phyloP scores from a whole-genome alignment of 139 green algal species.

The Coelastrella sp. region DNA sequence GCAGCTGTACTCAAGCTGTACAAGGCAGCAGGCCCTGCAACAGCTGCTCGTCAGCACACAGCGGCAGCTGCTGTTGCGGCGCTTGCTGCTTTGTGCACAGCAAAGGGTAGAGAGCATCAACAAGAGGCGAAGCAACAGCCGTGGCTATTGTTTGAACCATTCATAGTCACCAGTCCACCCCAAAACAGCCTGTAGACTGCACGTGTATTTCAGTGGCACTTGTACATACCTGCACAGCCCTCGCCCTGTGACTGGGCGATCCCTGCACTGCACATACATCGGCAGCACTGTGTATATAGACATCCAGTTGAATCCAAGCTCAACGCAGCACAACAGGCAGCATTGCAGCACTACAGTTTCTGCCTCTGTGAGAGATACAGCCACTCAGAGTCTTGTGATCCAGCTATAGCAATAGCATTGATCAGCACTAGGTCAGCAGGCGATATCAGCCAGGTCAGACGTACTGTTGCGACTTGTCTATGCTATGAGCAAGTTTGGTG shows the following conservation, averaged over 20 bases:
- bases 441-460: no score
- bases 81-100: neutral
- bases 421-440: no score
- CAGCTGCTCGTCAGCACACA: neutral
- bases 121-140: neutral
- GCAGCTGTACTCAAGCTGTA: neutral
- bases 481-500: neutral
- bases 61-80: no score
- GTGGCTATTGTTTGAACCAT: neutral
- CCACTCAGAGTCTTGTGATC: neutral
- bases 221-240: neutral
- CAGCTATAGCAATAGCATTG: no score
- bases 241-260: no score
- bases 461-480: neutral
- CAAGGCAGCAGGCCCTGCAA: neutral
- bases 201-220: neutral
- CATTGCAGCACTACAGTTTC: neutral
- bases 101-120: neutral
- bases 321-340: neutral
- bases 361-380: neutral
- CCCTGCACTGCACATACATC: no score
- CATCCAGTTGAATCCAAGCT: neutral
- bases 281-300: no score
- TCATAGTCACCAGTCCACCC: no score
- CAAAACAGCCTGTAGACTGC: no score